These are phyloP conservation scores for Tricholoma bakamatsutake DNA, from an alignment of 768 basidiomycete genomes.

Conservation along the genomic window DNA sequence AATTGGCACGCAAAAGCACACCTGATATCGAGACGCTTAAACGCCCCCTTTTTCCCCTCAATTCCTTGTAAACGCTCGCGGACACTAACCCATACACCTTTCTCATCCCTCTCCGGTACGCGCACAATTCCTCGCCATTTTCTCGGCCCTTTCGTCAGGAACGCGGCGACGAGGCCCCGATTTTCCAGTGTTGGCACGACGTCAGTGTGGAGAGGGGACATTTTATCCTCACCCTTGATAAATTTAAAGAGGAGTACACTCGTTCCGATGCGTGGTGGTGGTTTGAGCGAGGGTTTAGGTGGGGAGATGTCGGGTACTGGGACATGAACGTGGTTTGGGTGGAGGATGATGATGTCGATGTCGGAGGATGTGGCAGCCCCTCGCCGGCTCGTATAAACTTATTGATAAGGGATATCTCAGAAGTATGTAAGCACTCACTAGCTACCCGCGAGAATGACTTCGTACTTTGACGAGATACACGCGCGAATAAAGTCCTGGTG, in stretches of 20 bases:
- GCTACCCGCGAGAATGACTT: slow-evolving; percentile 45
- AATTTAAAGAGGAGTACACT: neutral
- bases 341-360: slow-evolving; percentile 38
- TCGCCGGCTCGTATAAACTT: slow-evolving; percentile 39
- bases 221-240: neutral
- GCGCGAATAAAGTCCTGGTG: slow-evolving; percentile 44
- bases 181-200: slow-evolving; percentile 37
- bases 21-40: slow-evolving; percentile 33
- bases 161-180: slow-evolving; percentile 39
- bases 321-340: slow-evolving; percentile 39
- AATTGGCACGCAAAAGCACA: slow-evolving; percentile 16
- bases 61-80: slow-evolving; percentile 24
- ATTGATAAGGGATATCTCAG: neutral
- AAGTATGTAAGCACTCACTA: slow-evolving; percentile 38
- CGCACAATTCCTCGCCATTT: slow-evolving; percentile 51
- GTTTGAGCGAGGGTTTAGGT: slow-evolving; percentile 3
- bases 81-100: slow-evolving; percentile 15
- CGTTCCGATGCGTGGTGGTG: neutral
- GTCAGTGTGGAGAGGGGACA: slow-evolving; percentile 21
- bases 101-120: slow-evolving; percentile 30
- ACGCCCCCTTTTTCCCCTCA: slow-evolving; percentile 27
- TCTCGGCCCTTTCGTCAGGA: slow-evolving; percentile 22
- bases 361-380: slow-evolving; percentile 28
- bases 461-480: slow-evolving; percentile 40
- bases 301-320: slow-evolving; percentile 27